Base-by-base conservation (phyloP, 768 basidiomycete species). In the Trametes cinnabarina region DNA sequence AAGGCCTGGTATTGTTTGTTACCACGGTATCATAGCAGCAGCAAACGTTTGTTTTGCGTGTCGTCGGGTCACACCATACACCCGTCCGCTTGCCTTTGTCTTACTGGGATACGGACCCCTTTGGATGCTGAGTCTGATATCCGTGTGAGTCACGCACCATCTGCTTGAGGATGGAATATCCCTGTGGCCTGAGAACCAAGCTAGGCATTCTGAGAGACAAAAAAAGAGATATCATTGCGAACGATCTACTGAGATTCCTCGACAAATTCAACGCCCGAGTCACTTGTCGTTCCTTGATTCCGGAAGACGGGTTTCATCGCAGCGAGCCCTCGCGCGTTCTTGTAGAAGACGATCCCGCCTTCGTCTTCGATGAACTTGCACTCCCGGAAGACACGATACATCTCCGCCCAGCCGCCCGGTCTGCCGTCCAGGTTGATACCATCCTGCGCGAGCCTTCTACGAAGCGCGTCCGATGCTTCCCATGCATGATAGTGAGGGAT, bases 281-380 rank as follows among this genome's bases (percentile, higher is more conserved):
- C 87, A 55, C 78, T 83, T 20, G 77, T 76, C 34, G 70, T 76
- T 28, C 70, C 77, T 49, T 73, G 73, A 56, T 90, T 87, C n/a
- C 72, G 66, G 64, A 88, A 84, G 42, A 85, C 80, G 6, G 88
- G 84, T 60, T 84, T 82, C 65, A 80, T 77, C 61, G 86, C 74
- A 46, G 93, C 91, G 42, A 94, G 72, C 58, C 96, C 96, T 32
- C 76, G 64, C 3, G 88, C 84, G 66, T 98, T 90, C 82, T 93
- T 93, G 83, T 86, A 96, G 78, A 95, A 94, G 57, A 94, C 71
- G 60, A 97, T 84, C 64, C 90, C 85, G 34, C 93, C 94, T 65
- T 92, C 88, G 69, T 98, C 94, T 73, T 98, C 96, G 46, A 99
- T 89, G 71, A 94, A 98, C 84, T 85, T 90, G 88, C 92, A 94